phyloP scores from a whole-genome alignment of 2,329 filamentous ascomycete genomes.

The Thelonectria rubi region DNA sequence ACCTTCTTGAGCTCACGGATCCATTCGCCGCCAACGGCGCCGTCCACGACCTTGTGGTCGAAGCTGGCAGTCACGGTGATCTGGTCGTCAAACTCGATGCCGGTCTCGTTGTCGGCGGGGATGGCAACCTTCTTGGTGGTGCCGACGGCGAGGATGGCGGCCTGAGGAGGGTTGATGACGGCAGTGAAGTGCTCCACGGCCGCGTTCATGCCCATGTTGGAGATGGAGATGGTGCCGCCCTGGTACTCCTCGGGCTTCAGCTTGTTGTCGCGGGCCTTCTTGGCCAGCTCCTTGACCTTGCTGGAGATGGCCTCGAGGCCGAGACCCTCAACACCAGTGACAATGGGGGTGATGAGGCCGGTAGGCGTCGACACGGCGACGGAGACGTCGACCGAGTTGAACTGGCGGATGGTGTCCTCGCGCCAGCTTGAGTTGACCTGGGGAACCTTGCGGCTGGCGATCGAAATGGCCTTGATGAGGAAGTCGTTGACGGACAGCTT shows the following conservation, averaged over 20 bases:
- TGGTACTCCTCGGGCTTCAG: slow-evolving; percentile 99
- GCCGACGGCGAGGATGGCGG: slow-evolving; percentile 92
- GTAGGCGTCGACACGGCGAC: slow-evolving; percentile 93
- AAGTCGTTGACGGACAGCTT: slow-evolving; percentile 99
- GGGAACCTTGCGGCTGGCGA: slow-evolving; percentile 92
- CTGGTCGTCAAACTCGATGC: slow-evolving; percentile 96
- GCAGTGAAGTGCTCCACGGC: slow-evolving; percentile 97
- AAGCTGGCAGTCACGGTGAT: slow-evolving; percentile 95
- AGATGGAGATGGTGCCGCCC: slow-evolving; percentile 98
- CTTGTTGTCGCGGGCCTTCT: slow-evolving; percentile 95
- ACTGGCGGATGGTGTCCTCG: slow-evolving; percentile 88
- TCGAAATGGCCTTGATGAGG: slow-evolving; percentile 93
- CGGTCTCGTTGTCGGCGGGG: slow-evolving; percentile 85
- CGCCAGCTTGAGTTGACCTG: slow-evolving; percentile 97
- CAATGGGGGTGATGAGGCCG: slow-evolving; percentile 97
- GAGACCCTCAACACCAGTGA: slow-evolving; percentile 85
- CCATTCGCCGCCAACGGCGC: slow-evolving; percentile 95
- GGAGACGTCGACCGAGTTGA: slow-evolving; percentile 92
- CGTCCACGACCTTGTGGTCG: slow-evolving; percentile 98
- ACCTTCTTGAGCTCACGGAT: slow-evolving; percentile 97
- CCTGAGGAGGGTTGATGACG: slow-evolving; percentile 98
- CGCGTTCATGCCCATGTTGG: slow-evolving; percentile 99
- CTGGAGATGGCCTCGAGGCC: slow-evolving; percentile 89
- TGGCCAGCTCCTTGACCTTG: slow-evolving; percentile 94
- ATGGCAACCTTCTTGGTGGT: slow-evolving; percentile 96